Base-by-base conservation (phyloP, 371 early-diverging fungal species). In the Mucor indicus region DNA sequence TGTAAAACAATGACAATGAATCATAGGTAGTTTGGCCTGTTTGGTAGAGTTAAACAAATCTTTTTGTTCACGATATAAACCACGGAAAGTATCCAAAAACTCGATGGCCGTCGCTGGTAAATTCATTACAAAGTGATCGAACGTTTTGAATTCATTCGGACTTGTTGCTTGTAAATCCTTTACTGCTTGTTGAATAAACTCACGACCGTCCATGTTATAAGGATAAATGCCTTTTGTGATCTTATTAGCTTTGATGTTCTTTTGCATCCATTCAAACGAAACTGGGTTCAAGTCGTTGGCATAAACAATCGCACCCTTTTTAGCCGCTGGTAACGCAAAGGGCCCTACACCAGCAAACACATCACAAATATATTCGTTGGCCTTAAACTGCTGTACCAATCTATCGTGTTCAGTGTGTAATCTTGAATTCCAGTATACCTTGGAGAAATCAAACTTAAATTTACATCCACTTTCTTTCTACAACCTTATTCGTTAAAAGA, bases 381-480 rank as follows among this genome's bases (percentile, higher is more conserved):
- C 54, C 24, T 80, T 67, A 60, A 98, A 97, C 41, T 64, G 50
- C 19, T 77, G 71, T 30, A 95, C 84, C 22, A 99, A 63, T n/a
- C 98, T 83, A 24, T 90, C 87, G 56, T 99, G 98, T 57, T 99
- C 99, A 0, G 84, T 80, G 52, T 97, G 97, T 30, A 99, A 84
- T 27, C 99, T 84, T 10, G 98, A 98, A 76, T 99, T 99, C 99
- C 99, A 99, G 68, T 99, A 99, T 4, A 99, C 99, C 55, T 91
- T 86, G 13, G 96, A 91, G 54, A 95, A 98, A 59, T 98, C 98
- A 54, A 99, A 93, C 44, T 80, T 74, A 73, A 98, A 98, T 41
- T 65, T 72, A 64, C 98, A 96, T 5, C 84, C 87, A 59, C 90
- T 89, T 64, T 99, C 99, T 60, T 83, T 81, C 91, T 93, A 70